Evolutionary conservation across 768 basidiomycete genomes (phyloP).

Genomic region (Gymnopilus junonius): DNA sequence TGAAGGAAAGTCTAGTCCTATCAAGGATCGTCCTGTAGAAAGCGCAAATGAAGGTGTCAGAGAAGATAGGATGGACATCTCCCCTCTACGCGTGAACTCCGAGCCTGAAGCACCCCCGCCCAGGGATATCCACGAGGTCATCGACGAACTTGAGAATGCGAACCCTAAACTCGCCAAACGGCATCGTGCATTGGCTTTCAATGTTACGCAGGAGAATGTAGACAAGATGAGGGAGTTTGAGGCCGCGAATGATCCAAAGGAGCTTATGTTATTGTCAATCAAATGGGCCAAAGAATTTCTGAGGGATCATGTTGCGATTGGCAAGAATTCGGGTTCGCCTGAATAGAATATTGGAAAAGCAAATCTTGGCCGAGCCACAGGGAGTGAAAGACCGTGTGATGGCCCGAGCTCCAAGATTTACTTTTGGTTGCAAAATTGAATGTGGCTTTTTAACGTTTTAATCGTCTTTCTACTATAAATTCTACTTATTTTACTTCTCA

Average conservation of each 20-base stretch:
- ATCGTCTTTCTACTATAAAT: too few species aligned
- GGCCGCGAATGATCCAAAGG: slow-evolving; percentile 24
- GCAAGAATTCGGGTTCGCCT: background rate
- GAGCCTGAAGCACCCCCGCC: background rate
- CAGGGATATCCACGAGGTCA: background rate
- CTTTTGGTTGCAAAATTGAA: too few species aligned
- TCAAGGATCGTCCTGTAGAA: background rate
- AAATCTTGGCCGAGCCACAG: too few species aligned
- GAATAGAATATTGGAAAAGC: slow-evolving; percentile 4
- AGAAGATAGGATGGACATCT: background rate
- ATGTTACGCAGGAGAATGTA: slow-evolving; percentile 17
- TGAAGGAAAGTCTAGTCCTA: background rate
- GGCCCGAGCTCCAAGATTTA: too few species aligned
- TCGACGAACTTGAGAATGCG: background rate
- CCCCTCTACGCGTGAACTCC: background rate
- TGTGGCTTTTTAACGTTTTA: too few species aligned
- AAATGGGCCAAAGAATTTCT: slow-evolving; percentile 9
- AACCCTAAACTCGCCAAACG: slow-evolving; percentile 16
- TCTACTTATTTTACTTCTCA: too few species aligned
- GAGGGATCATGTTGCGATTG: slow-evolving; percentile 4
- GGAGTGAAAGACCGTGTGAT: too few species aligned
- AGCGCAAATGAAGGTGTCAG: background rate
- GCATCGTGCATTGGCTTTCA: slow-evolving; percentile 13
- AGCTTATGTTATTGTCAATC: slow-evolving; percentile 29
- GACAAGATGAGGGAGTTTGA: slow-evolving; percentile 32